Base-by-base conservation (phyloP, 257 asterid species). In the Primulina huaijiensis region DNA sequence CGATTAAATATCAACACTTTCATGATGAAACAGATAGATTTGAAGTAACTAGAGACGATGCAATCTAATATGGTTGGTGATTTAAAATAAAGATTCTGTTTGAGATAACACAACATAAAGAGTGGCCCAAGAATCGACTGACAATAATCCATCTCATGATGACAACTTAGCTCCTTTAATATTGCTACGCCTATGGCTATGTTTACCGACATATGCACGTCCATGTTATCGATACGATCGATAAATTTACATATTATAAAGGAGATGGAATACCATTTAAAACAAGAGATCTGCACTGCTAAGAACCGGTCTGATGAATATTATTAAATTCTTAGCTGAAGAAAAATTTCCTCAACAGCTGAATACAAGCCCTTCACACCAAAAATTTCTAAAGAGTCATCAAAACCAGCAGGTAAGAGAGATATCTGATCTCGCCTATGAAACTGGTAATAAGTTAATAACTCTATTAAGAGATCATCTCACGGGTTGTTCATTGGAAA, bases 141-240 rank as follows among this genome's bases (percentile, higher is more conserved):
- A 50, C 20, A 50, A 14, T 50, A 16, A 62, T 31, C 37, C 8
- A 53, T n/a, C 40, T n/a, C 52, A 53, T 68, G 9, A 68, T 31
- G 69, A 67, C 75, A 62, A 71, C 62, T 52, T 27, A 2, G 30
- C 0, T 27, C 30, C 30, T 27, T 27, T 57, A 43, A 75, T 62
- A 30, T 62, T 27, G 37, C 31, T 67, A 17, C 65, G 60, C 33
- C 53, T 14, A 14, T 50, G 20, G 3, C 57, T 4, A 17, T 50
- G 62, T 38, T 38, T 9, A 38, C 50, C 16, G 16, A 11, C 50
- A 10, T 35, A 35, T 38, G 17, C 10, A 38, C 10, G 50, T 38
- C 14, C 50, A 38, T 38, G 55, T 43, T 16, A 50, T 50, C 57
- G 57, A 16, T 16, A 50, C 57, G 5, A 12, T 2, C 6, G 6